Evolutionary conservation across 2,329 filamentous ascomycete species (phyloP).

Genomic region (Nectriaceae sp.): DNA sequence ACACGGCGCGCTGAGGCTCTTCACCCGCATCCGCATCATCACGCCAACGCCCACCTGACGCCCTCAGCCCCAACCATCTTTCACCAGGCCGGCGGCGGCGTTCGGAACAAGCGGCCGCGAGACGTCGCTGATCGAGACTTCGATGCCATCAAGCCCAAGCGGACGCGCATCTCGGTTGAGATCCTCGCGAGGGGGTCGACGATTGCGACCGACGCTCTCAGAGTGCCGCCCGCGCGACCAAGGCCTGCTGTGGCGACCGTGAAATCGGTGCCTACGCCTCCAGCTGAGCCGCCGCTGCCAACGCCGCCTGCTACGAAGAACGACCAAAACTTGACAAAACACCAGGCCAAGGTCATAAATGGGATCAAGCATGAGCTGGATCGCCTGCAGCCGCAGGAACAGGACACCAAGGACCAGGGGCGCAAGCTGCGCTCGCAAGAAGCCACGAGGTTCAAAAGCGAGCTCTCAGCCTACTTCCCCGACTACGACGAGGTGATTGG

Average conservation of each 20-base stretch:
- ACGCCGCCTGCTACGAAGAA: conserved; percentile 19
- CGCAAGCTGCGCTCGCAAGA: conserved; percentile 84
- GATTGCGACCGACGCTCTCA: conserved; percentile 26
- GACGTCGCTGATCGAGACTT: conserved; percentile 47
- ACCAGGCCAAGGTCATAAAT: conserved; percentile 61
- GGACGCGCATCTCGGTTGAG: conserved; percentile 54
- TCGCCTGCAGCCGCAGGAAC: conserved; percentile 51
- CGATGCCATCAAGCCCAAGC: conserved; percentile 50
- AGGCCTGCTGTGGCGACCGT: conserved; percentile 13
- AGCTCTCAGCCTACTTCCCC: conserved; percentile 85
- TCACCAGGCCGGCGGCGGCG: conserved; percentile 36
- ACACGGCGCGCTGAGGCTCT: conserved; percentile 51
- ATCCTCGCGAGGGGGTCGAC: conserved; percentile 42
- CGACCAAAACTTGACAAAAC: conserved; percentile 44
- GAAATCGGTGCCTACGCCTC: conserved; percentile 11
- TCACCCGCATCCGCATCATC: conserved; percentile 37
- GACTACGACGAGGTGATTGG: conserved; percentile 95
- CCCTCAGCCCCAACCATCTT: conserved; percentile 35
- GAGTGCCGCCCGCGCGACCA: conserved; percentile 14
- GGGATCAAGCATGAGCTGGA: conserved; percentile 64
- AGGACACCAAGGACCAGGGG: conserved; percentile 61
- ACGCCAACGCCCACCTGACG: conserved; percentile 27
- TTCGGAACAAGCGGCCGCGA: conserved; percentile 47
- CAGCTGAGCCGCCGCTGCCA: conserved; percentile 9
- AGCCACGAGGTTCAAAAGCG: conserved; percentile 83